Evolutionary conservation across 2,329 filamentous ascomycete genomes (phyloP).

Genomic region (Colletotrichum sp.): DNA sequence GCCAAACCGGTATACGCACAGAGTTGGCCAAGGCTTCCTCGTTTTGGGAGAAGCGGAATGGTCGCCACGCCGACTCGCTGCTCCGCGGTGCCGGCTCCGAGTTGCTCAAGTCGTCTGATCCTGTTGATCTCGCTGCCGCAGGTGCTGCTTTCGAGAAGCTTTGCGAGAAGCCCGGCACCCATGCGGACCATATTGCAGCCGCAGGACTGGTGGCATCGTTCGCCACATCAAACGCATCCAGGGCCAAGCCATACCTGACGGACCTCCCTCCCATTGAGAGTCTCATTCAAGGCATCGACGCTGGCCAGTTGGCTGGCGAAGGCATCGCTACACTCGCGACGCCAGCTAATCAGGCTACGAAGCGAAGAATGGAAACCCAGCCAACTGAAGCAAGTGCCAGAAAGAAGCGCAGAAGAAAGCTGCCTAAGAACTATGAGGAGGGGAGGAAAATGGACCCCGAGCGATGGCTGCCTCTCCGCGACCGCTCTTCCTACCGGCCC

Average conservation of each 20-base stretch:
- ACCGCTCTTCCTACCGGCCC: slow-evolving; percentile 86
- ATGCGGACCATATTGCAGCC: slow-evolving; percentile 70
- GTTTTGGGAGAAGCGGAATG: slow-evolving; percentile 75
- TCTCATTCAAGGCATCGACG: slow-evolving; percentile 66
- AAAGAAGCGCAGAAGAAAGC: slow-evolving; percentile 63
- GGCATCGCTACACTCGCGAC: slow-evolving; percentile 63
- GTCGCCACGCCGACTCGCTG: slow-evolving; percentile 60
- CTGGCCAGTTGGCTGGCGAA: slow-evolving; percentile 65
- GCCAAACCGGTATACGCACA: slow-evolving; percentile 71
- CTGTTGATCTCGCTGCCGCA: slow-evolving; percentile 72
- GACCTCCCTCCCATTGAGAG: slow-evolving; percentile 66
- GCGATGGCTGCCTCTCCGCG: slow-evolving; percentile 89
- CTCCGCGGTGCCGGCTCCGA: slow-evolving; percentile 83
- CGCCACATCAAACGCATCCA: slow-evolving; percentile 64
- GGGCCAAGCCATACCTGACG: slow-evolving; percentile 58
- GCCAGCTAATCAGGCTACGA: slow-evolving; percentile 47
- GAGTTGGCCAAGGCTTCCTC: slow-evolving; percentile 81
- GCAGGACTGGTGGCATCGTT: slow-evolving; percentile 89
- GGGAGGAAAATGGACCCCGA: slow-evolving; percentile 86
- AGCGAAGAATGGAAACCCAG: slow-evolving; percentile 42
- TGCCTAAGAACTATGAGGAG: slow-evolving; percentile 78
- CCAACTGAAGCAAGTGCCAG: slow-evolving; percentile 30
- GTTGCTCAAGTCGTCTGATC: slow-evolving; percentile 76
- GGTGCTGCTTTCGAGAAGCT: slow-evolving; percentile 81
- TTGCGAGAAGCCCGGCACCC: slow-evolving; percentile 64